phyloP scores from a whole-genome alignment of 129 eudicot species.

The Flaveria robusta region DNA sequence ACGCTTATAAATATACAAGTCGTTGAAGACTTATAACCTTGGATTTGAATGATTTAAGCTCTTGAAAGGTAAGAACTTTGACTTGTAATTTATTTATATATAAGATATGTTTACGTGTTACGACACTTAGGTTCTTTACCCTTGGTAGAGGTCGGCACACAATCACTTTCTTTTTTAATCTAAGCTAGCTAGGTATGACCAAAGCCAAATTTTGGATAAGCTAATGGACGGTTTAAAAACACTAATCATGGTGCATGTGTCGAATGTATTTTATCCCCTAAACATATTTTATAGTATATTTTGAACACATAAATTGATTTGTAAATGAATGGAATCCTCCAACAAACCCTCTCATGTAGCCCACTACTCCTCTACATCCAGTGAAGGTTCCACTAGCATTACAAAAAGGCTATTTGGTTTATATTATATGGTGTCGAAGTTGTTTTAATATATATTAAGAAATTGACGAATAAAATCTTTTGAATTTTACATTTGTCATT shows the following conservation, averaged over 20 bases:
- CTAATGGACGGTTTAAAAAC: constrained; percentile 38
- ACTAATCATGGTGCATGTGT: constrained; percentile 71
- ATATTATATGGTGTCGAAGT: constrained; percentile 27
- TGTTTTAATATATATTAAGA: constrained; percentile 27
- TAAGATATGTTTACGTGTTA: constrained; percentile 37
- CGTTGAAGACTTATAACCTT: neutral
- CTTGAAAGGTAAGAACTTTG: neutral
- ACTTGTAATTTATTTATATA: constrained; percentile 7
- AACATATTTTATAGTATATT: constrained; percentile 28
- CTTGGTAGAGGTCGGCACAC: constrained; percentile 19
- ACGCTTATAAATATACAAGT: neutral
- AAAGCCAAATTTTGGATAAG: constrained; percentile 70
- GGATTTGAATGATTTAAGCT: constrained; percentile 4
- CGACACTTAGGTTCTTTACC: constrained; percentile 19
- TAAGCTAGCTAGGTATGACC: constrained; percentile 31
- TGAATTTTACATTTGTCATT: constrained; percentile 18
- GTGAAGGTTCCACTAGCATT: constrained; percentile 46
- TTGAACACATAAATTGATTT: constrained; percentile 7
- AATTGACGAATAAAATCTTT: constrained; percentile 18
- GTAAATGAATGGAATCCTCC: constrained; percentile 40
- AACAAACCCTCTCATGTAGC: constrained; percentile 45
- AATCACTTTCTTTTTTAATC: constrained; percentile 22
- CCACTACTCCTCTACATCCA: constrained; percentile 41
- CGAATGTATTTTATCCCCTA: constrained; percentile 55
- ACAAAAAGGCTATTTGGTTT: constrained; percentile 18